Base-by-base conservation (phyloP, 2,329 filamentous ascomycete species). In the Trichoderma citrinoviride region DNA sequence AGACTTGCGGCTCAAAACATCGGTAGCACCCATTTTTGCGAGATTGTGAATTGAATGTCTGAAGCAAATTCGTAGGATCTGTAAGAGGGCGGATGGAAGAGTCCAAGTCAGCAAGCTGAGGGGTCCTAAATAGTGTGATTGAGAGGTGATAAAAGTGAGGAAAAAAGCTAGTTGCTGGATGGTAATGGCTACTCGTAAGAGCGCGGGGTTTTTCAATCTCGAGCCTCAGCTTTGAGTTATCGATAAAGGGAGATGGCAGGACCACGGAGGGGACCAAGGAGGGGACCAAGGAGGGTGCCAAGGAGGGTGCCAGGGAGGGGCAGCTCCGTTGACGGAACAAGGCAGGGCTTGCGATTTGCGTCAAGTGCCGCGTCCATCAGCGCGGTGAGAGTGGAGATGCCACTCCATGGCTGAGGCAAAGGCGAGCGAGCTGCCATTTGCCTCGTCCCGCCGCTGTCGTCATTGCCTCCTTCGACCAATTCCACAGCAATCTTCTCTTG, bases 1-100 rank as follows among this genome's bases (percentile, higher is more conserved):
- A 67, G 81, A 72, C 79, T 83, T 83, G 71, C 82, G 79, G 75
- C 78, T 82, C 68, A 84, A 76, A 68, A 81, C 79, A 70, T 78
- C 77, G 63, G 71, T 72, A 64, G 61, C 73, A 73, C 77, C 76
- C 77, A 79, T 79, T 58, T 57, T 77, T 73, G 72, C 71, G 69
- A 68, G 71, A 66, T 65, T 70, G 29, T 55, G 49, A 29, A n/a
- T 10, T 5, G 1, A 62, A 12, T 46, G 49, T 54, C 25, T 29
- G 29, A 46, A 54, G 58, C 37, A 33, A 54, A 23, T 25, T 62
- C 49, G 58, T 27, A 52, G 12, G 21, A 54, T 53, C 58, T 62
- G 47, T 5, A 44, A 21, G 33, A 25, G 37, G 17, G 58, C 33
- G 15, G 23, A 41, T 37, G 19, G 12, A 55, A 19, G 7, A 17